Base-by-base conservation (phyloP, 2,329 filamentous ascomycete species). In the Monosporascus ibericus region DNA sequence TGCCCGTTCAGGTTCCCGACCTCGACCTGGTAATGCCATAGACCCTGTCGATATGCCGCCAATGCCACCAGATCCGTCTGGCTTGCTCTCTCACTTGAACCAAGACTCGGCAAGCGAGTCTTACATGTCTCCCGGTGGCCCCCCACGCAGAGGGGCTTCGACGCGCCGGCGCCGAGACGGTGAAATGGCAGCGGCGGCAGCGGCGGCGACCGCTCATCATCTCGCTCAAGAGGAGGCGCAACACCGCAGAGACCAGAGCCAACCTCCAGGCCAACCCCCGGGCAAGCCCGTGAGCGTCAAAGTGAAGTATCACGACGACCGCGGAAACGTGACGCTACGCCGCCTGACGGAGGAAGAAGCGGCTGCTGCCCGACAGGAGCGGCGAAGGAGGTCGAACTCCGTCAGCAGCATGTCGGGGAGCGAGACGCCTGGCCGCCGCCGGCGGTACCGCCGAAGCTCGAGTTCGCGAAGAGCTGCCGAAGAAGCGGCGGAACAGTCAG, bases 271-370 rank as follows among this genome's bases (percentile, higher is more conserved):
- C 27, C 27, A 30, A 11, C 65, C 49, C 9, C 44, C 67, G 5
- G 76, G 75, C 59, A 72, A 75, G 34, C 73, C 78, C 3, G 73
- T 82, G 34, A 81, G 79, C 61, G 77, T 85, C 52, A 83, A 81
- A 63, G 69, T 85, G 52, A 80, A 79, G 61, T 73, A 85, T 47
- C 78, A 84, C 57, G 79, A 83, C 57, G 81, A 86, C 59, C 75
- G 75, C 34, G 78, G 78, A 55, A 83, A 83, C 56, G 76, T 86
- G 52, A 86, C 82, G 15, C 69, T 86, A 42, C 76, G 82, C 38
- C 74, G 80, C 37, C 68, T 86, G 24, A 84, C 83, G 0, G 81
- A 84, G 25, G 78, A 82, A 55, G 83, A 86, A 63, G 74, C 78
- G 3, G 71, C 73, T 36, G 72, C 72, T 30, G 14, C 72, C 72